Evolutionary conservation across 192 early-diverging fungal genomes (phyloP).

Genomic region (Podila clonocystis): DNA sequence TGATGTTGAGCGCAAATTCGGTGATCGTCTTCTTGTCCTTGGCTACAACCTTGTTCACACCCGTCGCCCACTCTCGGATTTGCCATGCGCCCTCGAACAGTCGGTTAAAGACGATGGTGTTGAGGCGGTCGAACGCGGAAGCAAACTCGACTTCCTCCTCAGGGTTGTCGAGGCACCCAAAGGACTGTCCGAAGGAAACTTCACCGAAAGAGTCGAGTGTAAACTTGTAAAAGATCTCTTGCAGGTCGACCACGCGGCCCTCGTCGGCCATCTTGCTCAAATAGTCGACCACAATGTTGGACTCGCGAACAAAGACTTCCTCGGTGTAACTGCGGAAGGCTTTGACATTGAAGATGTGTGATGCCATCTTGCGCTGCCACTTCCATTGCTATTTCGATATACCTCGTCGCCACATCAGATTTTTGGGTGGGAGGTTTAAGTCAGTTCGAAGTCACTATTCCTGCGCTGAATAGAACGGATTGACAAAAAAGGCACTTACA

Average conservation of each 20-base stretch:
- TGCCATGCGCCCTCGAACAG: constrained; percentile 34
- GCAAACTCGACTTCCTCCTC: constrained; percentile 55
- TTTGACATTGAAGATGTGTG: constrained; percentile 30
- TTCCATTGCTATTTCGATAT: constrained; percentile 12
- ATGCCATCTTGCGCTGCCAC: constrained; percentile 37
- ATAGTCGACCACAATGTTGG: constrained; percentile 11
- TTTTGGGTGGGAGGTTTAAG: background rate
- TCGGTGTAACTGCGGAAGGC: constrained; percentile 29
- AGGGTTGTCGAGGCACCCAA: constrained; percentile 30
- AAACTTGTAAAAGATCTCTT: constrained; percentile 58
- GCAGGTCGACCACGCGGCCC: constrained; percentile 52
- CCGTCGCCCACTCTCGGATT: constrained; percentile 33
- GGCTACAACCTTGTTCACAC: constrained; percentile 16
- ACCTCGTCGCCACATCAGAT: background rate
- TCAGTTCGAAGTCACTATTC: background rate
- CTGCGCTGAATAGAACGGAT: background rate
- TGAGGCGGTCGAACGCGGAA: constrained; percentile 62
- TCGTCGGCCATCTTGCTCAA: constrained; percentile 29
- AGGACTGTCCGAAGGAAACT: constrained; percentile 44
- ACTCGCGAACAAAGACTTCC: constrained; percentile 26
- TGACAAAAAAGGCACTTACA: constrained; percentile 9
- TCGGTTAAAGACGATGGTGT: constrained; percentile 44
- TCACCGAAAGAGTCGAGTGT: constrained; percentile 62
- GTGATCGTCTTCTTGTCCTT: constrained; percentile 33
- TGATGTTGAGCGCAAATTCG: constrained; percentile 47